A percentile compares a stretch with the other conserved stretches of the same genome.
Conservation (phyloP, 345 rosid species). For the Populus pruinosa region DNA sequence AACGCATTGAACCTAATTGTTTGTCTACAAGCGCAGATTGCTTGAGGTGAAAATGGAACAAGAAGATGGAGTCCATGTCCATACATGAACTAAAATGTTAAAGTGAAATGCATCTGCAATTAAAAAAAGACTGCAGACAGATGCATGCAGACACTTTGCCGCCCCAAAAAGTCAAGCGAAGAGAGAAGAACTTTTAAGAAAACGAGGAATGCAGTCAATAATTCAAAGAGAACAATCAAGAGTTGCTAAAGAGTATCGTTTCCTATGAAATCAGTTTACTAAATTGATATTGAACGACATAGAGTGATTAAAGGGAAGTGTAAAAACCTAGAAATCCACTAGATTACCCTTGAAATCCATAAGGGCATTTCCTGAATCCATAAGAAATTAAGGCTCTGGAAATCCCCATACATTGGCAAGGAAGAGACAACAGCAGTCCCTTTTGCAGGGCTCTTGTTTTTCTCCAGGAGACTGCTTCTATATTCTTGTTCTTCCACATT, state of each 20-base stretch:
- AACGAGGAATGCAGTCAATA: not conserved
- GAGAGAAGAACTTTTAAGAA: not conserved
- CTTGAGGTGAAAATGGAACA: not conserved
- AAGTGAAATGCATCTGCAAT: not conserved
- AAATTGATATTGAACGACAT: not conserved
- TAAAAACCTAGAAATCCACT: not conserved
- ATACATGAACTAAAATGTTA: not conserved
- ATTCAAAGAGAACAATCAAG: not conserved
- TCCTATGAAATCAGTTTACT: not conserved
- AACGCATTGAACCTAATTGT: conserved; percentile 61
- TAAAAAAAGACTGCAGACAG: not conserved
- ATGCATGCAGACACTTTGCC: not conserved
- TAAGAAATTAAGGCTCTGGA: not conserved
- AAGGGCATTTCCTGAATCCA: not conserved
- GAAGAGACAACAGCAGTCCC: not conserved
- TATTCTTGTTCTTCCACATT: too few species aligned
- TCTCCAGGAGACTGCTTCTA: not conserved
- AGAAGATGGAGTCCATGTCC: not conserved
- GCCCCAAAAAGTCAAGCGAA: not conserved
- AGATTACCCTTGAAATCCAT: not conserved
- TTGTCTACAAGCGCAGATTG: not conserved
- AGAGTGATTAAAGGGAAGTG: not conserved
- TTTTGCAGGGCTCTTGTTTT: not conserved
- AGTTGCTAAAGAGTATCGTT: not conserved
- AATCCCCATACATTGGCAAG: not conserved